Conservation (phyloP, 1,284 basidiomycete genomes). For the Pseudomicrostroma phylloplanum region DNA sequence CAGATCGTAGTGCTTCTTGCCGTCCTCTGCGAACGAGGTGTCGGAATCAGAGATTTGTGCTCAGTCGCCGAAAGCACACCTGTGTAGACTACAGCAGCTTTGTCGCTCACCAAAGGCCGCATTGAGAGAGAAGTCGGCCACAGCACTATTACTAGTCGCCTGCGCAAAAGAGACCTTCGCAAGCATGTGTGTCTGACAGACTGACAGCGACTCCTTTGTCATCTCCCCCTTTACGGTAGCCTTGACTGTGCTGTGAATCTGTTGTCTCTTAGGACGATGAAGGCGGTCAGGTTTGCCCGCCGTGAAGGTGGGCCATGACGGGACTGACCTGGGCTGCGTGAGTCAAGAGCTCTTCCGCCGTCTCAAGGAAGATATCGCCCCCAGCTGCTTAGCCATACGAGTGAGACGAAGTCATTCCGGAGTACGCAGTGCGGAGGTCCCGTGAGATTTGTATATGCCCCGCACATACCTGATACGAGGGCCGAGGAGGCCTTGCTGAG, state of each 20-base stretch:
- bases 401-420: too few species aligned
- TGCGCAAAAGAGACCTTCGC: background rate
- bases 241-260: background rate
- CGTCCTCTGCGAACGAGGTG: too few species aligned
- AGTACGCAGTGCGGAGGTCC: background rate
- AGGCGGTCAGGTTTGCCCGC: background rate
- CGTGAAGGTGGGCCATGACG: background rate
- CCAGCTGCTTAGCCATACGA: background rate
- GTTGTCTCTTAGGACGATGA: background rate
- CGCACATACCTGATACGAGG: background rate
- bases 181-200: background rate
- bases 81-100: too few species aligned
- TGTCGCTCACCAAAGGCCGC: too few species aligned
- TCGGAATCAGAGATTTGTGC: too few species aligned
- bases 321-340: slow-evolving; percentile 1
- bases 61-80: too few species aligned
- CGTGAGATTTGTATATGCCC: background rate
- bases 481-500: background rate
- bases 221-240: background rate
- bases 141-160: background rate
- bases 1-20: too few species aligned
- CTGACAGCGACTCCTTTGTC: too few species aligned
- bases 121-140: too few species aligned
- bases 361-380: background rate
- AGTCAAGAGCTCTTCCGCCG: background rate